Evolutionary conservation across 2,329 filamentous ascomycete species (phyloP).

Genomic region (Verticillium albo-atrum): DNA sequence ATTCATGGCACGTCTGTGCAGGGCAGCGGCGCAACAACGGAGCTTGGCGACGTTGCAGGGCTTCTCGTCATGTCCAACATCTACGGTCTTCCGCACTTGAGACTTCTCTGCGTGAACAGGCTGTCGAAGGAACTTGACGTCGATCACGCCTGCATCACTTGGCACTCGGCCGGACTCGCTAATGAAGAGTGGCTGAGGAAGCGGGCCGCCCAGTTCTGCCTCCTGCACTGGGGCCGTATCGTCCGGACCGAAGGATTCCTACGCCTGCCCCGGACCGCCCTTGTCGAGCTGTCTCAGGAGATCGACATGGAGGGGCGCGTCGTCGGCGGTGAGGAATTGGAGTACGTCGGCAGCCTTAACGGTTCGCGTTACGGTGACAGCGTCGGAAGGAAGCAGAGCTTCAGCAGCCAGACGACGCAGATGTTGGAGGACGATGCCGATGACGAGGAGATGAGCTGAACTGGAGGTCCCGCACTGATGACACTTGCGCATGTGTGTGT

Average conservation of each 20-base stretch:
- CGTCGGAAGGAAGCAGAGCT: conserved; percentile 50
- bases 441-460: conserved; percentile 53
- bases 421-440: conserved; percentile 53
- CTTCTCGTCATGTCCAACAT: conserved; percentile 97
- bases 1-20: conserved; percentile 55
- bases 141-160: conserved; percentile 90
- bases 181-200: conserved; percentile 92
- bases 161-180: conserved; percentile 87
- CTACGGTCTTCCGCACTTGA: conserved; percentile 92
- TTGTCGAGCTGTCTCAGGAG: conserved; percentile 90
- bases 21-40: conserved; percentile 67
- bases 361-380: conserved; percentile 41
- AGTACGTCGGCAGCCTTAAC: conserved; percentile 47
- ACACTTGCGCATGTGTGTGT: neutral
- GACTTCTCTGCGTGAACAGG: conserved; percentile 85
- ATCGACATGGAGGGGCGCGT: conserved; percentile 91
- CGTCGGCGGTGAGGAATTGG: conserved; percentile 79
- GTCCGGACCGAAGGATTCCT: conserved; percentile 87
- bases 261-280: conserved; percentile 68
- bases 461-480: neutral
- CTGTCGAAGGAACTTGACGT: conserved; percentile 89
- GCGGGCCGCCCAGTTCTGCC: conserved; percentile 80
- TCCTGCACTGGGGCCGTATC: conserved; percentile 91
- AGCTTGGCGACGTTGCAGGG: conserved; percentile 83
- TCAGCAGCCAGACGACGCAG: conserved; percentile 55